Conservation (phyloP, 257 asterid species). For the Jaltomata sinuosa region DNA sequence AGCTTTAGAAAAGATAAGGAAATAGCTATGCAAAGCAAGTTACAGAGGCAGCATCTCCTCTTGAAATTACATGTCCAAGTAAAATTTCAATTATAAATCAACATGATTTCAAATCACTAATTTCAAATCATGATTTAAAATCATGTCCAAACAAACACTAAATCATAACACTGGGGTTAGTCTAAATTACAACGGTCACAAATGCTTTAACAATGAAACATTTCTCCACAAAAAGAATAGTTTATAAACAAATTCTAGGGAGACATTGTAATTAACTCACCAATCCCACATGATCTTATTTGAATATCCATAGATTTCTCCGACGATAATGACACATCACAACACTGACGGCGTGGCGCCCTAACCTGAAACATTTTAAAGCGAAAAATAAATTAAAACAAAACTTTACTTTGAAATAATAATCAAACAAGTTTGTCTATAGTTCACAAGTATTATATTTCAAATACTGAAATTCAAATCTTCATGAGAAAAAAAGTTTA, state of each 20-base stretch:
- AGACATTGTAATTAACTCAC: conserved; percentile 38
- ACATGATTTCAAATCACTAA: not conserved
- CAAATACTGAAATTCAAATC: not conserved
- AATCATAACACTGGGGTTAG: not conserved
- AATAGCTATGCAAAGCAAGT: too few species aligned
- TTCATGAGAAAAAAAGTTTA: not conserved
- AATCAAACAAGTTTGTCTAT: not conserved
- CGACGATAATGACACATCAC: conserved; percentile 37
- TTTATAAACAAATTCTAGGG: not conserved
- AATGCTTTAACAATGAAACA: not conserved
- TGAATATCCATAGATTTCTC: conserved; percentile 28
- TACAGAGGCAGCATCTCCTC: too few species aligned
- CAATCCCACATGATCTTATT: conserved; percentile 42
- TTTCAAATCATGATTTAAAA: not conserved
- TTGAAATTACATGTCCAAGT: not conserved
- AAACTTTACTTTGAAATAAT: not conserved
- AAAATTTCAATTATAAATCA: not conserved
- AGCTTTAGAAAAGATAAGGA: too few species aligned
- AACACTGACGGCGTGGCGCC: conserved; percentile 52
- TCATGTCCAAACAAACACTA: not conserved
- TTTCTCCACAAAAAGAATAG: not conserved
- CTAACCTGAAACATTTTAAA: conserved; percentile 17
- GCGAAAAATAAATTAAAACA: not conserved
- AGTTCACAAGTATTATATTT: not conserved
- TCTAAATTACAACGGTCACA: not conserved